Base-by-base conservation (phyloP, 2,329 filamentous ascomycete genomes). In the Sclerotinia subarctica region DNA sequence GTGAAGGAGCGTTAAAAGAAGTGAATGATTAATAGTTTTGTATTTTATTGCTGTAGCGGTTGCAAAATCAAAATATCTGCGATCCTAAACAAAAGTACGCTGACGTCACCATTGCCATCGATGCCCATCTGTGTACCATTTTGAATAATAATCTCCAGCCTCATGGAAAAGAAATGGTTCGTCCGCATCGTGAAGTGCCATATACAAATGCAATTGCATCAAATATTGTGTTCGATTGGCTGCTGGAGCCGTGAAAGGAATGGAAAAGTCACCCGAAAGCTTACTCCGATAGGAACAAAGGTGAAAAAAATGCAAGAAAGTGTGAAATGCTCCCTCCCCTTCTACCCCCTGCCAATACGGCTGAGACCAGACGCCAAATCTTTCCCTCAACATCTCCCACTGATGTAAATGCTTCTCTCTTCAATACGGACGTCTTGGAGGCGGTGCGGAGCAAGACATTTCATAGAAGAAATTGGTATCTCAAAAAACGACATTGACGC, bases 401-500 rank as follows among this genome's bases (percentile, higher is more conserved):
- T 13, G 26, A 52, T 60, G 54, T 53, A 53, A 32, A 53, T 49
- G 46, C n/a, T 44, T 60, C 26, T 54, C 47, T 52, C 56, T 44
- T 51, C 38, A 62, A 52, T 17, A 52, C 44, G 17, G 26, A 59
- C 35, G 44, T 59, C 44, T 66, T 44, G 56, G 58, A 44, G 42
- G 54, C 42, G 56, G 35, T 60, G 29, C 35, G 32, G 54, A 46
- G 47, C 17, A 66, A 59, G 46, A 60, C 54, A 66, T 53, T 44
- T 38, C 54, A 29, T 46, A 35, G 47, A 62, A 29, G 56, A 35
- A 62, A 54, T 47, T 62, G 64, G 64, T 62, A 67, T 67, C 47
- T 62, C 58, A 60, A 47, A 66, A 67, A 62, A 53, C 54, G 56
- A 67, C 47, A 67, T 47, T 62, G 64, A 67, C 64, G 56, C 64